Evolutionary conservation across 352 stramenopile genomes (phyloP), one percentile per base, ranked within the genome.

Genomic region (Phytophthora cryptogea): DNA sequence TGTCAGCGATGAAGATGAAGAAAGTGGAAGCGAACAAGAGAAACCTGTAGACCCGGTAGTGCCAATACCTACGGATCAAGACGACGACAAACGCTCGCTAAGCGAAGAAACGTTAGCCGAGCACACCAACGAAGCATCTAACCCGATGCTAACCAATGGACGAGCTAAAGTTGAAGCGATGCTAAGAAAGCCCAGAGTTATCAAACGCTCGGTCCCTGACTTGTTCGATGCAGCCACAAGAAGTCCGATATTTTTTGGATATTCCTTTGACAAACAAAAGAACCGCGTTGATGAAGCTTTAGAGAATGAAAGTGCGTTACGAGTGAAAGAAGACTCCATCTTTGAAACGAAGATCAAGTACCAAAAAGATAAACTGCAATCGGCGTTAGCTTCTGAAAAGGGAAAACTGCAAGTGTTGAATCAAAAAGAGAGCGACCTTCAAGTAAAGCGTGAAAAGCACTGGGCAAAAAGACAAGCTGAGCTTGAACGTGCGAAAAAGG

Each of bases 161-260:
- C 43, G 39, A 56, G 48, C 57, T 44, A 32, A 52, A 43, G 10
- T 77, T 67, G 62, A 74, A 75, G 54, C 57, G 55, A 30, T 61
- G 0, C 13, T 88, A 10, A 86, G 86, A 59, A 60, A 65, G 16
- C 69, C 78, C 11, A 72, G 78, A 23, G 56, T 88, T 36, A 70
- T 88, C 41, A 83, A 87, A 42, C 76, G 77, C 1, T 31, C 32
- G 0, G 43, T 88, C 11, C 77, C 80, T 5, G 31, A 70, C 0
- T 40, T 57, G 4, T 90, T 89, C 36, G 69, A 94, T 40, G 41
- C 76, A 8, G 48, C 66, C 2, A 66, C 58, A 6, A 64, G 80
- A 23, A 90, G 66, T 46, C 83, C 83, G 0, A 64, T 89, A 4
- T 92, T 90, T 59, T 94, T 94, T 52, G 82, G 85, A 1, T 92